Percentiles rank a stretch among this genome's conserved stretches.
Evolutionary conservation across 176 grass and related monocot genomes (phyloP).

Genomic region (Phyllostachys edulis): DNA sequence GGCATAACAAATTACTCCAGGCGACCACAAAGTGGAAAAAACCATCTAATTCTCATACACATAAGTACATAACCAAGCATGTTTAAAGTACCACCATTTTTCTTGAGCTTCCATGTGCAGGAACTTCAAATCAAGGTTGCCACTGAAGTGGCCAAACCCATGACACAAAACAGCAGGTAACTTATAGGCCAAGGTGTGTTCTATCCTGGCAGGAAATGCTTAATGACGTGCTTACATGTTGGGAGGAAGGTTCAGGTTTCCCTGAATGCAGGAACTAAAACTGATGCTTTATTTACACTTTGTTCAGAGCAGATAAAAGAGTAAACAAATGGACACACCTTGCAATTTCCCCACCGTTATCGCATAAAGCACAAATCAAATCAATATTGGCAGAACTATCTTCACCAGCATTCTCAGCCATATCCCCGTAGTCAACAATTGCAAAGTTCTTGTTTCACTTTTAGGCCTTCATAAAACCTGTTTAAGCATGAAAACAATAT

Average conservation of each 20-base stretch:
- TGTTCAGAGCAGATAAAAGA: constrained; percentile 13
- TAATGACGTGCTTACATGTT: not conserved
- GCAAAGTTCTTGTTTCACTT: constrained; percentile 12
- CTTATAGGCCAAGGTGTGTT: not conserved
- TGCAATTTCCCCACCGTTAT: constrained; percentile 65
- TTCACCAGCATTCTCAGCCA: constrained; percentile 18
- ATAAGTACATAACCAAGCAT: not conserved
- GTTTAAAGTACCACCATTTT: not conserved
- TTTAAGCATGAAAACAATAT: not conserved
- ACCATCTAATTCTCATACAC: not conserved
- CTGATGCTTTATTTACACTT: not conserved
- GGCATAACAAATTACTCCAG: constrained; percentile 11
- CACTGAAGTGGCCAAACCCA: not conserved
- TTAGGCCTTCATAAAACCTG: constrained; percentile 21
- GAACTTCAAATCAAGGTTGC: not conserved
- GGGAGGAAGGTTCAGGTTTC: not conserved
- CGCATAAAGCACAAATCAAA: constrained; percentile 64
- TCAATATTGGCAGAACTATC: constrained; percentile 23
- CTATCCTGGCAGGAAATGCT: not conserved
- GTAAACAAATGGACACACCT: constrained; percentile 22
- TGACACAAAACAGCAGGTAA: constrained; percentile 1
- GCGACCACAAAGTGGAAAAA: constrained; percentile 8
- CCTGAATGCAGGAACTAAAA: constrained; percentile 1
- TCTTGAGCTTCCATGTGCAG: not conserved
- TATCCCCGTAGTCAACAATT: constrained; percentile 29